Base-by-base conservation (phyloP, 345 rosid genomes). In the Capsella bursapastoris region DNA sequence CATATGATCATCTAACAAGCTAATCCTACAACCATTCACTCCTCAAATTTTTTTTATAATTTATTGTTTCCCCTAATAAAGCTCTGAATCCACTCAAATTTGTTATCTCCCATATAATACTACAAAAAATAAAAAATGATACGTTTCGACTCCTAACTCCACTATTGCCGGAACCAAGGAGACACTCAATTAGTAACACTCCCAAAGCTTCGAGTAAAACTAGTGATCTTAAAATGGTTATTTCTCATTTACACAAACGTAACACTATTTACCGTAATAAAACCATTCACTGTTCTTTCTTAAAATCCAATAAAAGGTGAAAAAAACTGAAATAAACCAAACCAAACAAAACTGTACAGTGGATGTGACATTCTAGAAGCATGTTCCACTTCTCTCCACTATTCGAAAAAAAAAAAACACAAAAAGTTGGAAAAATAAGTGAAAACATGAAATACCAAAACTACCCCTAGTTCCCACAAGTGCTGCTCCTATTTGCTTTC, bases 361-460 rank as follows among this genome's bases (percentile, higher is more conserved):
- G 47, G 53, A 66, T 58, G 35, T 28, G 27, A 22, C 60, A 49
- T 74, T 74, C 78, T 74, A 74, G 78, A 74, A 74, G 72, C 61
- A 66, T 74, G 67, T 74, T 74, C 78, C 78, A 66, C 72, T 74
- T 28, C 53, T 66, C 22, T 65, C 71, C 45, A 38, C 34, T 52
- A 9, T 49, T 49, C 8, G 14, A 35, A 28, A 29, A 8, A 3
- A 4, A 32, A 16, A 8, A 50, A 0, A 16, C 12, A 50, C 25
- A 41, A 7, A 16, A 15, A 57, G 25, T 22, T 38, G 25, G 25
- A 32, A 35, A 50, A 63, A 41, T 3, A 49, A 27, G 29, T 18
- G 5, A 14, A 29, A 13, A 15, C 7, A 2, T 0, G 3, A 57
- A 57, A 37, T 48, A 16, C 16, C 67, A 66, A 74, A 47, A 74